These are phyloP conservation scores for Colletotrichum falcatum DNA, from an alignment of 2,329 filamentous ascomycete genomes.

Conservation along the genomic window DNA sequence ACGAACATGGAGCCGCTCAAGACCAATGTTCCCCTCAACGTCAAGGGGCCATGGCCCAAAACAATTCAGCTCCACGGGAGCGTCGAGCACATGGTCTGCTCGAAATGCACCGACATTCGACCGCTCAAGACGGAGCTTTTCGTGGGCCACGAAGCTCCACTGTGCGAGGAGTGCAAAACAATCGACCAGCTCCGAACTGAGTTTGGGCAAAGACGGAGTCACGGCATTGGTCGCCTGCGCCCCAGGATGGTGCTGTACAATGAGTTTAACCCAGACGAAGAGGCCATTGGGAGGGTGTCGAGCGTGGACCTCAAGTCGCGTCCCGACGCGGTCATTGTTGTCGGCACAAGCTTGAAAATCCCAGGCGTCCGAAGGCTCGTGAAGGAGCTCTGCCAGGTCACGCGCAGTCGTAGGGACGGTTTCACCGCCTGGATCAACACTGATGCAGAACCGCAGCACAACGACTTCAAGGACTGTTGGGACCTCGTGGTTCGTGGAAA, in stretches of 20 bases:
- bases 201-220: slow-evolving; percentile 86
- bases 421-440: slow-evolving; percentile 96
- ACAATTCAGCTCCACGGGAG: slow-evolving; percentile 96
- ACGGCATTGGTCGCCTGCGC: slow-evolving; percentile 89
- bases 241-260: slow-evolving; percentile 98
- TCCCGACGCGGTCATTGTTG: slow-evolving; percentile 93
- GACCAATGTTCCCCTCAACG: slow-evolving; percentile 82
- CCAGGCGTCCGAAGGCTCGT: slow-evolving; percentile 91
- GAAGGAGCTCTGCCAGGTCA: slow-evolving; percentile 88
- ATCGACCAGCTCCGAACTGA: slow-evolving; percentile 81
- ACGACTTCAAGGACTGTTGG: slow-evolving; percentile 92
- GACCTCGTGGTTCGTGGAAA: slow-evolving; percentile 89
- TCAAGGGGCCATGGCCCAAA: slow-evolving; percentile 91
- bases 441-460: slow-evolving; percentile 83
- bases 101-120: slow-evolving; percentile 84
- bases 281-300: slow-evolving; percentile 93
- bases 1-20: slow-evolving; percentile 82
- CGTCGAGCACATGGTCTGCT: slow-evolving; percentile 95
- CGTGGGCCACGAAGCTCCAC: slow-evolving; percentile 83
- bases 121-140: slow-evolving; percentile 85
- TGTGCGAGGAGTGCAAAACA: slow-evolving; percentile 79
- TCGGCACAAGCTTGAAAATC: slow-evolving; percentile 95
- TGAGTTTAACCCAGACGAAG: slow-evolving; percentile 95
- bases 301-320: slow-evolving; percentile 85
- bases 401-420: slow-evolving; percentile 84